Base-by-base conservation (phyloP, 495 filamentous ascomycete species). In the Penicillium manginii region DNA sequence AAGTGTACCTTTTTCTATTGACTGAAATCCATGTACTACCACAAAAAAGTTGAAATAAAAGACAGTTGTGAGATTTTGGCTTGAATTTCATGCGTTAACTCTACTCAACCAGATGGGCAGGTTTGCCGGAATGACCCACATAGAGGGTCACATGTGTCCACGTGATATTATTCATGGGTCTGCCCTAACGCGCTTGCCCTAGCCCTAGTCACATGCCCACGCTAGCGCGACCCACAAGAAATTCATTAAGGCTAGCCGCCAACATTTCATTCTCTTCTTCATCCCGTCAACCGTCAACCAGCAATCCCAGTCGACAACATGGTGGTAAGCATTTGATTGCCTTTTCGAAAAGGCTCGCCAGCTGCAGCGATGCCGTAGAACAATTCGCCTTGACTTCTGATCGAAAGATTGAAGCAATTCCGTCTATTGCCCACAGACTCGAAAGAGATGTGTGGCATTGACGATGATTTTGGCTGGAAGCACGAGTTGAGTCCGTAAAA, bases 401-500 rank as follows among this genome's bases (percentile, higher is more conserved):
- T 76, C 68, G 56, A 66, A 67, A 52, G 66, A 60, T 73, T 73
- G 70, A 77, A 78, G 72, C 70, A 67, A 71, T 80, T 74, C 75
- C 73, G 69, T 69, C 64, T 58, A 64, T 65, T 63, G 66, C 62
- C 53, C 68, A 69, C 67, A 68, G 61, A 58, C 63, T 63, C 63
- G 61, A 65, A 67, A 73, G 60, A 72, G 71, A 73, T 73, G 67
- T 68, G 37, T n/a, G 63, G 64, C 53, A 69, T 79, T 78, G 83
- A 84, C 84, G 85, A 89, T 83, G 86, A 89, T 81, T 78, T 43
- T 90, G 91, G 88, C 91, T 93, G 88, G 90, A 93, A 89, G 72
- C 80, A 80, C 73, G 73, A 67, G 77, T 77, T 77, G 83, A 78
- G 80, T 64, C 64, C 52, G 85, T 77, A 83, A 88, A 81, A 84